Conservation (phyloP, 805 yeast genomes). For the Sugiyamaella marilandica region DNA sequence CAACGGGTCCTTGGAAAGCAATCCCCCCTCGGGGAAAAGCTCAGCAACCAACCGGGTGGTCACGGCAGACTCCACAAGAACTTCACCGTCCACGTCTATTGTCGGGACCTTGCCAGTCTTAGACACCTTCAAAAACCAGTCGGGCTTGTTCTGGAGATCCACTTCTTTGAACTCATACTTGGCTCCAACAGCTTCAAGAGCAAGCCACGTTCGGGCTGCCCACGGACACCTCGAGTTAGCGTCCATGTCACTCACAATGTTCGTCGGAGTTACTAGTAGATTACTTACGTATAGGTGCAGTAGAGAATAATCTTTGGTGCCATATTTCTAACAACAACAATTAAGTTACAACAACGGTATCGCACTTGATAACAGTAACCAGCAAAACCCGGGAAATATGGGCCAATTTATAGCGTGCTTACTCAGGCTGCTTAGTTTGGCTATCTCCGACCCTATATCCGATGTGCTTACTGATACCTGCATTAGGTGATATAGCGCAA, state of each 20-base stretch:
- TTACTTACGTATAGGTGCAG: constrained; percentile 3
- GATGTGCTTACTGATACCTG: no score
- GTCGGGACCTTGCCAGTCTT: constrained; percentile 30
- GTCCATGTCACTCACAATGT: not conserved
- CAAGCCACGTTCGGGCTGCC: constrained; percentile 31
- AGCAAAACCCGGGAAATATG: no score
- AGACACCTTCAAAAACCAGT: constrained; percentile 27
- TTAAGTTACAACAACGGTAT: no score
- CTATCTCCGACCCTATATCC: no score
- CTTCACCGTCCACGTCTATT: constrained; percentile 23
- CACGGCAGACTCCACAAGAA: constrained; percentile 24
- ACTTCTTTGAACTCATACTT: constrained; percentile 26
- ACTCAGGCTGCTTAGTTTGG: no score
- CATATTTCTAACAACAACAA: not conserved
- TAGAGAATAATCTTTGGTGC: constrained; percentile 3
- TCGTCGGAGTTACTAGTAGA: not conserved
- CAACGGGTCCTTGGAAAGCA: constrained; percentile 18
- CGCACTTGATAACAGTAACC: no score
- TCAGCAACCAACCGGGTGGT: constrained; percentile 28
- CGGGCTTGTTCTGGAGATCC: constrained; percentile 29
- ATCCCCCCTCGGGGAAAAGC: constrained; percentile 22
- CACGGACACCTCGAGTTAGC: constrained; percentile 24
- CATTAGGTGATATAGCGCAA: no score
- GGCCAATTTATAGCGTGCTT: no score
- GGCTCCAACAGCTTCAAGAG: constrained; percentile 25